Conservation (phyloP, 768 basidiomycete genomes). For the Panaeolus cyanescens region DNA sequence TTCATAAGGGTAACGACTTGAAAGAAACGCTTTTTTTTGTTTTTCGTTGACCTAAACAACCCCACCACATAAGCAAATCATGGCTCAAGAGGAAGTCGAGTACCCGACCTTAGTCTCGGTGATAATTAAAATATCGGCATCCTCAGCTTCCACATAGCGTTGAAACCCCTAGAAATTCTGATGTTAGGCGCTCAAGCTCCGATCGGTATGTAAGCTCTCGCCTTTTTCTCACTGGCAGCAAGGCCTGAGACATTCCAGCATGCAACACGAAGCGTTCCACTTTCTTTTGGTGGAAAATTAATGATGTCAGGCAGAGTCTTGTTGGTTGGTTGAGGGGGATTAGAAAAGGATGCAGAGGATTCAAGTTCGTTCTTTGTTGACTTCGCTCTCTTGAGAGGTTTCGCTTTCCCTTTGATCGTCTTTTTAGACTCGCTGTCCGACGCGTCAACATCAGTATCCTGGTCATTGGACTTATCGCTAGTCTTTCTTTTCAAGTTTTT, state of each 20-base stretch:
- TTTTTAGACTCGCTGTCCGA: background rate
- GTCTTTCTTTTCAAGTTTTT: background rate
- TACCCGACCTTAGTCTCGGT: constrained; percentile 79
- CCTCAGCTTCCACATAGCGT: constrained; percentile 80
- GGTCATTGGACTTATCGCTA: background rate
- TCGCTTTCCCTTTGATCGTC: background rate
- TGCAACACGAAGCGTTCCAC: constrained; percentile 55
- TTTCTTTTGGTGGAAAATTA: constrained; percentile 49
- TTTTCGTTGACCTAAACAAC: constrained; percentile 64
- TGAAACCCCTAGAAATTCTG: constrained; percentile 64
- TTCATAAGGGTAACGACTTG: constrained; percentile 62
- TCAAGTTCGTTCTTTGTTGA: background rate
- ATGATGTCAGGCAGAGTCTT: constrained; percentile 69
- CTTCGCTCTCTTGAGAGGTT: constrained; percentile 9
- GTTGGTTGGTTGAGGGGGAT: constrained; percentile 54
- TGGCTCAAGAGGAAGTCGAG: no score
- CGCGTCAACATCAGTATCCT: background rate
- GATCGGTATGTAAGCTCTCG: constrained; percentile 19
- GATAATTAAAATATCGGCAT: constrained; percentile 81
- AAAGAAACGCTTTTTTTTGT: constrained; percentile 61
- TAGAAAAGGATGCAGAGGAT: background rate
- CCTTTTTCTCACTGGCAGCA: constrained; percentile 79
- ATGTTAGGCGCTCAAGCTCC: background rate
- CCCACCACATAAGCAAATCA: no score
- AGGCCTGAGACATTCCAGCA: constrained; percentile 85